These are phyloP conservation scores for Ceratobasidium sp. DNA, from an alignment of 1,284 basidiomycete genomes.

Conservation along the genomic window DNA sequence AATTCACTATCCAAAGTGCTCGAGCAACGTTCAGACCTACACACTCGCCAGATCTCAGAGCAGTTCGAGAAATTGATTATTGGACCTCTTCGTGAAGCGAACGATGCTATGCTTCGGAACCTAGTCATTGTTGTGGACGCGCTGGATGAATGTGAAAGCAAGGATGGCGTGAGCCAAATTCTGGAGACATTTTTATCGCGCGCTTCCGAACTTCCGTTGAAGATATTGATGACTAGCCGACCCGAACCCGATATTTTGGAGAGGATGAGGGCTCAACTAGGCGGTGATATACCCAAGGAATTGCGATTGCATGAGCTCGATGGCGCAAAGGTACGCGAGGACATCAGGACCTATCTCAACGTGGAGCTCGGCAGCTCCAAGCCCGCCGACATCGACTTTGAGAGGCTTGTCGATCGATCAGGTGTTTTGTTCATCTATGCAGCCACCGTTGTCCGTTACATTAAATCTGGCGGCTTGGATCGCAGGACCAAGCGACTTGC, in stretches of 20 bases:
- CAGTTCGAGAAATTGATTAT: neutral
- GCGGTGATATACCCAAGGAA: neutral
- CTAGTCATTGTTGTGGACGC: neutral
- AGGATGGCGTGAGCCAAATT: neutral
- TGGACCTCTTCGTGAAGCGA: neutral
- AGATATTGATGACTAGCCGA: conserved; percentile 11
- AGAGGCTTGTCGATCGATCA: conserved; percentile 8
- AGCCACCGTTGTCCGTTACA: conserved; percentile 17
- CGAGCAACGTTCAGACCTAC: neutral
- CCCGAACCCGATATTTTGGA: conserved; percentile 15
- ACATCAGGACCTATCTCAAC: neutral
- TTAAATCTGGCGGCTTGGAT: neutral
- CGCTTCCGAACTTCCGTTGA: neutral
- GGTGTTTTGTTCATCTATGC: conserved; percentile 29
- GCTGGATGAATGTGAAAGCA: conserved; percentile 2
- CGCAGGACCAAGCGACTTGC: neutral
- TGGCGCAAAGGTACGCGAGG: neutral
- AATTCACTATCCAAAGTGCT: neutral
- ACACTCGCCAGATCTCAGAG: neutral
- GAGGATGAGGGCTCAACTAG: neutral
- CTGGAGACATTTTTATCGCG: neutral
- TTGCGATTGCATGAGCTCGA: neutral
- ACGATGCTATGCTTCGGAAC: neutral
- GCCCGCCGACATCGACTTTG: neutral
- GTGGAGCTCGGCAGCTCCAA: neutral